Conservation (phyloP, 2,329 filamentous ascomycete genomes). For the Epichloe aotearoae region DNA sequence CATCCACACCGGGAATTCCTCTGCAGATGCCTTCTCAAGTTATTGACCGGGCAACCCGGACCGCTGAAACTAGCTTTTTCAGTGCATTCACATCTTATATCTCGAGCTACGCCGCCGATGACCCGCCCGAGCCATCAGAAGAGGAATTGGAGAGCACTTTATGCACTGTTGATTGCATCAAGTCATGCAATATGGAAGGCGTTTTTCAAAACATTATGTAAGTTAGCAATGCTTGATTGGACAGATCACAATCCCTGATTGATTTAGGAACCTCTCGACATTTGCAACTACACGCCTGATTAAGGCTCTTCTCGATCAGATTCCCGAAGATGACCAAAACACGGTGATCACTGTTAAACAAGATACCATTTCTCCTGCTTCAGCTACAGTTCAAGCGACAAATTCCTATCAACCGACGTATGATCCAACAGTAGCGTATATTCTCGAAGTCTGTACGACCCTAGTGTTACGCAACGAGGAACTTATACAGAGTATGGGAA, state of each 20-base stretch:
- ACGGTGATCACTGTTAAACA: conserved; percentile 81
- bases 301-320: conserved; percentile 60
- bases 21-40: conserved; percentile 84
- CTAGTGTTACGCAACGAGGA: conserved; percentile 64
- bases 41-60: conserved; percentile 72
- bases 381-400: conserved; percentile 36
- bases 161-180: conserved; percentile 87
- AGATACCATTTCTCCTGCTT: conserved; percentile 55
- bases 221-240: conserved; percentile 19
- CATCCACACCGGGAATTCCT: conserved; percentile 71
- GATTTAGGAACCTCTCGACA: conserved; percentile 25
- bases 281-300: conserved; percentile 29
- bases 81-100: conserved; percentile 94
- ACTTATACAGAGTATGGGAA: conserved; percentile 60
- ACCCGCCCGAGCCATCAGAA: conserved; percentile 92
- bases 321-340: conserved; percentile 71
- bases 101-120: conserved; percentile 96
- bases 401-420: conserved; percentile 45
- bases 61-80: conserved; percentile 72
- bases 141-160: conserved; percentile 94
- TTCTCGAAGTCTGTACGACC: conserved; percentile 82
- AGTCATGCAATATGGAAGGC: conserved; percentile 71
- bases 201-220: conserved; percentile 74
- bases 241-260: not conserved
- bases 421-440: conserved; percentile 74